phyloP scores from a whole-genome alignment of 305 asterid genomes.

The Solanum hybrid region DNA sequence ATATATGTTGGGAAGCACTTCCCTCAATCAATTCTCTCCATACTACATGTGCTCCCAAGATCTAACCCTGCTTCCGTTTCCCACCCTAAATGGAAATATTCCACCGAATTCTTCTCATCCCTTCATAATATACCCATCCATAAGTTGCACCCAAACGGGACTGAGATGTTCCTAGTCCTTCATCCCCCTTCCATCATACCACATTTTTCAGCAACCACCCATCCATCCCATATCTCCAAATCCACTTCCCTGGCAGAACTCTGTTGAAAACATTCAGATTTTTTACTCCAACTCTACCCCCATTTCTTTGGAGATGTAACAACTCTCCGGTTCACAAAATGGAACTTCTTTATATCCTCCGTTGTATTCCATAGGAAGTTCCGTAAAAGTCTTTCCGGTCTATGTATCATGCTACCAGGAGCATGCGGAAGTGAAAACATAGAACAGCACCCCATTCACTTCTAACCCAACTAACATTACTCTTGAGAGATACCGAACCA shows the following conservation, averaged over 20 bases:
- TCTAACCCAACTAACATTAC: not conserved
- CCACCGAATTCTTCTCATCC: not conserved
- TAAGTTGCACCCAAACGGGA: not conserved
- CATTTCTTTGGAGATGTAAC: not conserved
- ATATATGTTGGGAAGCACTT: not conserved
- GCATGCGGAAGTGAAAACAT: not conserved
- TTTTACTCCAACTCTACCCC: not conserved
- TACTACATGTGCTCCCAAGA: not conserved
- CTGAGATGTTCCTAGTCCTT: not conserved
- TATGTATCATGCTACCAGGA: not conserved
- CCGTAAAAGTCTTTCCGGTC: not conserved
- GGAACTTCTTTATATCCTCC: not conserved
- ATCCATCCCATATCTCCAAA: not conserved
- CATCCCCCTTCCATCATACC: not conserved
- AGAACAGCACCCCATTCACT: not conserved
- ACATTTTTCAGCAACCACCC: not conserved
- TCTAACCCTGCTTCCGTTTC: not conserved
- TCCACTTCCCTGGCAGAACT: not conserved
- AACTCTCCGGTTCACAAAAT: not conserved
- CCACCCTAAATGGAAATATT: not conserved
- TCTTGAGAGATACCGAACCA: not conserved
- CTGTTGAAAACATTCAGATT: not conserved
- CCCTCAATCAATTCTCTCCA: not conserved
- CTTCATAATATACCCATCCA: not conserved
- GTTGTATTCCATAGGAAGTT: not conserved